A percentile compares a stretch with the other conserved stretches of the same genome.
Conservation (phyloP, 2,329 filamentous ascomycete species). For the Delphinella strobiligena region DNA sequence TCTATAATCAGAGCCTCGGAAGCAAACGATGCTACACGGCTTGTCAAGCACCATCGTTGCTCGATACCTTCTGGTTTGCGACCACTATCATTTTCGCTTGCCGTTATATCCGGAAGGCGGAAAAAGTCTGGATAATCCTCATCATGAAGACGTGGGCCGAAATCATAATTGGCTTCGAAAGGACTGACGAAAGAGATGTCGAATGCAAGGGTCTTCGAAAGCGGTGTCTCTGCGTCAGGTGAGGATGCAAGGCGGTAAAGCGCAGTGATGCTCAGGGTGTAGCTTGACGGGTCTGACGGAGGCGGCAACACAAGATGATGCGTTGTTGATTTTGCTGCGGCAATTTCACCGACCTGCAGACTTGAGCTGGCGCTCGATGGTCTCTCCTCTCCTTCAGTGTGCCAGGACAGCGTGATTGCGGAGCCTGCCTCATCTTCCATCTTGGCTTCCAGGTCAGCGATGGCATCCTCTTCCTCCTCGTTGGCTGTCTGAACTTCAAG, state of each 20-base stretch:
- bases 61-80: constrained; percentile 43
- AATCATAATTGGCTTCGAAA: constrained; percentile 86
- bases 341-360: background rate
- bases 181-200: constrained; percentile 65
- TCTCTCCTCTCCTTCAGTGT: constrained; percentile 16
- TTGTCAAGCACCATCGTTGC: constrained; percentile 71
- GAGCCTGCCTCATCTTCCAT: constrained; percentile 6
- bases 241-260: constrained; percentile 62
- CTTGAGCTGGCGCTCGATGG: constrained; percentile 5
- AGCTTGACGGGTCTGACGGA: constrained; percentile 37
- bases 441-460: constrained; percentile 28
- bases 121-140: constrained; percentile 86
- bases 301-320: constrained; percentile 27
- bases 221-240: constrained; percentile 61
- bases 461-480: constrained; percentile 67
- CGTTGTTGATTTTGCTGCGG: constrained; percentile 5
- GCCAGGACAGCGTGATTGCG: constrained; percentile 14
- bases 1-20: constrained; percentile 49
- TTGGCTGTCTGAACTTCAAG: constrained; percentile 64
- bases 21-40: constrained; percentile 64
- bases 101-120: constrained; percentile 31
- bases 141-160: constrained; percentile 64
- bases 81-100: constrained; percentile 24
- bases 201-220: constrained; percentile 59
- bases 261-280: constrained; percentile 57